Percentiles rank a stretch among this genome's conserved stretches.
phyloP scores from a whole-genome alignment of 2,329 filamentous ascomycete genomes.

The Chrysoporthe deuterocubensis region DNA sequence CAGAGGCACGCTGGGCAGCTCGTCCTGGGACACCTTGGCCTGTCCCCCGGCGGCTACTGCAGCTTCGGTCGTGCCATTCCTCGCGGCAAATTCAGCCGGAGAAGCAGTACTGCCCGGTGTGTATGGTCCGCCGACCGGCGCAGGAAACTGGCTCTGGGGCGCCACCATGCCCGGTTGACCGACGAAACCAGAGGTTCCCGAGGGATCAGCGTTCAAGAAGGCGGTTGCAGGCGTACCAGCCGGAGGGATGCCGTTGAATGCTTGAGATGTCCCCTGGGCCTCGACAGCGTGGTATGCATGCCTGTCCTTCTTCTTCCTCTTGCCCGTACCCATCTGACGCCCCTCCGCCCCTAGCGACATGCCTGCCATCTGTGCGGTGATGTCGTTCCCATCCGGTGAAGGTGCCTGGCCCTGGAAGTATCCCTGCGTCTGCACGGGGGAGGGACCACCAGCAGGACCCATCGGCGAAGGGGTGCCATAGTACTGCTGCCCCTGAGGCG shows the following conservation, averaged over 20 bases:
- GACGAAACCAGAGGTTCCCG: conserved; percentile 49
- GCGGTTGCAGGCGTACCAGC: conserved; percentile 57
- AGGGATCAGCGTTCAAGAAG: conserved; percentile 62
- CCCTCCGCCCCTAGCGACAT: conserved; percentile 67
- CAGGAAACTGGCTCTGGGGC: conserved; percentile 57
- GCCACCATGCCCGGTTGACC: conserved; percentile 45
- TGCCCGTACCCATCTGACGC: conserved; percentile 52
- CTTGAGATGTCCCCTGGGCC: conserved; percentile 67
- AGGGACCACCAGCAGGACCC: conserved; percentile 38
- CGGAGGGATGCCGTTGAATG: conserved; percentile 71
- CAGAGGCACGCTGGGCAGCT: conserved; percentile 87
- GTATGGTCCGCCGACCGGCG: conserved; percentile 58
- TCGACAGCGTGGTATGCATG: conserved; percentile 91
- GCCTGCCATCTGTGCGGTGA: conserved; percentile 77
- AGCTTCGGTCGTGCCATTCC: conserved; percentile 46
- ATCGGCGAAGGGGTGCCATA: conserved; percentile 41
- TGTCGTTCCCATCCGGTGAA: conserved; percentile 41
- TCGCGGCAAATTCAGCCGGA: conserved; percentile 51
- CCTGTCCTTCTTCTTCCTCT: conserved; percentile 90
- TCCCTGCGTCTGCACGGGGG: conserved; percentile 35
- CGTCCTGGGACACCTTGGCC: conserved; percentile 83
- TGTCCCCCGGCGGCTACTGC: conserved; percentile 66
- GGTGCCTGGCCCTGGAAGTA: conserved; percentile 37
- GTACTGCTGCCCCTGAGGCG: conserved; percentile 44
- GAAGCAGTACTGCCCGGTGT: conserved; percentile 47